Evolutionary conservation across 2,329 filamentous ascomycete species (phyloP).

Genomic region (Anisogramma anomala): DNA sequence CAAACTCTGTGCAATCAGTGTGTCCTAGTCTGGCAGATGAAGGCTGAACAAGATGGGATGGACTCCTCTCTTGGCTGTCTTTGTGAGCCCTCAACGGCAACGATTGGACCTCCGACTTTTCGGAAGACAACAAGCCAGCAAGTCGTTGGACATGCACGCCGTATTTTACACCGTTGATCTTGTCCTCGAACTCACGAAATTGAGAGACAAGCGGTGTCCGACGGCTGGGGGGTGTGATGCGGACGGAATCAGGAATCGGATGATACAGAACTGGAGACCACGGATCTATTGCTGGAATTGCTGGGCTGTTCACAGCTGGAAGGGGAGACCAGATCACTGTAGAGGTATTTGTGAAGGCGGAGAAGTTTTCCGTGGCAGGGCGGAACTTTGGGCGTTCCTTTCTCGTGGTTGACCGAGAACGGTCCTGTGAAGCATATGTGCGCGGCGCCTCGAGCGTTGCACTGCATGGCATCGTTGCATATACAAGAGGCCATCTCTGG

Average conservation of each 20-base stretch:
- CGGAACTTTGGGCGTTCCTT: slow-evolving; percentile 3
- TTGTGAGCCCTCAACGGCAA: slow-evolving; percentile 2
- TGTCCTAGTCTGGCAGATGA: slow-evolving; percentile 1
- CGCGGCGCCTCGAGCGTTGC: slow-evolving; percentile 1
- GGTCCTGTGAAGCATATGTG: neutral
- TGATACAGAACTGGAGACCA: slow-evolving; percentile 9
- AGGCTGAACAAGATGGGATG: neutral
- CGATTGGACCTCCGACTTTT: slow-evolving; percentile 2
- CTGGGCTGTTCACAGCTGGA: slow-evolving; percentile 2
- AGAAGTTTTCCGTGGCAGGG: slow-evolving; percentile 6
- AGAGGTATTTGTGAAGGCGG: slow-evolving; percentile 10
- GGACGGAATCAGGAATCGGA: slow-evolving; percentile 6
- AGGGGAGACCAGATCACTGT: slow-evolving; percentile 9
- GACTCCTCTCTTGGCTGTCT: neutral
- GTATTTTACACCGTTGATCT: neutral
- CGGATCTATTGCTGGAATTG: slow-evolving; percentile 1
- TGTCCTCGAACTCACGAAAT: neutral
- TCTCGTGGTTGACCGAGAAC: neutral
- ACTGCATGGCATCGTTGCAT: slow-evolving; percentile 9
- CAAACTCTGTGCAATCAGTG: neutral
- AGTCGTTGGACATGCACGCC: neutral
- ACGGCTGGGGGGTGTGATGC: slow-evolving; percentile 4
- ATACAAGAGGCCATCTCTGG: slow-evolving; percentile 1
- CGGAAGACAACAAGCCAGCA: neutral
- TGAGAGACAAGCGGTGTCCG: slow-evolving; percentile 1